Conservation (phyloP, 1,284 basidiomycete genomes). For the Leccinum laetum region DNA sequence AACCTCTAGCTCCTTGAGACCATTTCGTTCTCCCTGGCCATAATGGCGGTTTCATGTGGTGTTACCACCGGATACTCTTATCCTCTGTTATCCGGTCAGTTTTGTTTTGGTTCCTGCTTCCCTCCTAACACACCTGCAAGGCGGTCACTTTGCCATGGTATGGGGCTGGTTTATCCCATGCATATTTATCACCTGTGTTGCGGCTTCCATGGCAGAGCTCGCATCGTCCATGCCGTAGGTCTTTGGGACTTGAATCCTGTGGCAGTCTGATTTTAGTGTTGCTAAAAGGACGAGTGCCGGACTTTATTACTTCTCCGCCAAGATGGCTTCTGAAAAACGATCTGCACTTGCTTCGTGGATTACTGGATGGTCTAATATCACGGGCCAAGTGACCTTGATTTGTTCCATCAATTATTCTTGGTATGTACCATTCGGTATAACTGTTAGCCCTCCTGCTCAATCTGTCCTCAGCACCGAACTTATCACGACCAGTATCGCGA, state of each 20-base stretch:
- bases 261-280: background rate
- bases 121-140: slow-evolving; percentile 26
- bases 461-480: slow-evolving; percentile 49
- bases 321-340: slow-evolving; percentile 55
- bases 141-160: slow-evolving; percentile 71
- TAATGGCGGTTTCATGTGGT: slow-evolving; percentile 69
- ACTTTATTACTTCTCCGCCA: slow-evolving; percentile 70
- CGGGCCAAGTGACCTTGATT: slow-evolving; percentile 55
- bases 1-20: slow-evolving; percentile 51
- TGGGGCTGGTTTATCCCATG: slow-evolving; percentile 74
- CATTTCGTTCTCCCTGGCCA: slow-evolving; percentile 67
- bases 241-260: background rate
- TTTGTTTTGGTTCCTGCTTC: background rate
- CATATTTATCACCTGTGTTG: slow-evolving; percentile 61
- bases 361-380: slow-evolving; percentile 59
- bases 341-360: slow-evolving; percentile 68
- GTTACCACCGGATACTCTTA: slow-evolving; percentile 63
- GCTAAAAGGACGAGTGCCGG: slow-evolving; percentile 57
- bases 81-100: slow-evolving; percentile 52
- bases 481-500: slow-evolving; percentile 67
- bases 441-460: background rate
- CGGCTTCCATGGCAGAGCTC: slow-evolving; percentile 65
- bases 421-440: slow-evolving; percentile 10
- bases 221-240: slow-evolving; percentile 73
- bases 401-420: slow-evolving; percentile 72